Evolutionary conservation across 306 rosid species (phyloP).

Genomic region (Cercis canadensis): DNA sequence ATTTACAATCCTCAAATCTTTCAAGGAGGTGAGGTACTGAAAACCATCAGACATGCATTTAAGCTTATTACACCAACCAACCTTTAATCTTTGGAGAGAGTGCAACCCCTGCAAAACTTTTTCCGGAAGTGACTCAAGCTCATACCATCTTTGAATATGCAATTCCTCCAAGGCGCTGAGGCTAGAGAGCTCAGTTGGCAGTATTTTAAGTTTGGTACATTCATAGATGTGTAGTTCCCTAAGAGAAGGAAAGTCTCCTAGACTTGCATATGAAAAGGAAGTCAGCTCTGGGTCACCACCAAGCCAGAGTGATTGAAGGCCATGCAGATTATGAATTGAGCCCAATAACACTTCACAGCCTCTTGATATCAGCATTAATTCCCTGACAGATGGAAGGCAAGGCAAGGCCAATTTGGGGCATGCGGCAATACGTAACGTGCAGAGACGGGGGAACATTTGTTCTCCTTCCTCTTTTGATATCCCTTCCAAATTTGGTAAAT

Average conservation of each 20-base stretch:
- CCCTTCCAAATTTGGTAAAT: neutral
- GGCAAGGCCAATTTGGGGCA: neutral
- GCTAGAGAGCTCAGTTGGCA: neutral
- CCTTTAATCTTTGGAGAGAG: neutral
- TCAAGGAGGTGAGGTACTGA: neutral
- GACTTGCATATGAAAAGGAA: neutral
- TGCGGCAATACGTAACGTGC: neutral
- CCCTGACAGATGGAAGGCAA: neutral
- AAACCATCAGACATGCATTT: no score
- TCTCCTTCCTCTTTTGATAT: neutral
- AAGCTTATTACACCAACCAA: no score
- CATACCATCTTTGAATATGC: neutral
- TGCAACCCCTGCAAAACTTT: neutral
- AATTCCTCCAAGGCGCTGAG: neutral
- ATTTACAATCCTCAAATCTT: no score
- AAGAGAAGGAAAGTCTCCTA: neutral
- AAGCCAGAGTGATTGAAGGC: neutral
- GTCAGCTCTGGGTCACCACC: neutral
- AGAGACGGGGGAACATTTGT: neutral
- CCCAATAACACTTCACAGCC: neutral
- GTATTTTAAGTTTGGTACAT: neutral
- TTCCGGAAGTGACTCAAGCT: neutral
- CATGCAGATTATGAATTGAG: neutral
- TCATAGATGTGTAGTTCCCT: neutral
- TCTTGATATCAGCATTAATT: neutral